phyloP scores from a whole-genome alignment of 169 alveolate genomes.

The Sarcocystis neurona region DNA sequence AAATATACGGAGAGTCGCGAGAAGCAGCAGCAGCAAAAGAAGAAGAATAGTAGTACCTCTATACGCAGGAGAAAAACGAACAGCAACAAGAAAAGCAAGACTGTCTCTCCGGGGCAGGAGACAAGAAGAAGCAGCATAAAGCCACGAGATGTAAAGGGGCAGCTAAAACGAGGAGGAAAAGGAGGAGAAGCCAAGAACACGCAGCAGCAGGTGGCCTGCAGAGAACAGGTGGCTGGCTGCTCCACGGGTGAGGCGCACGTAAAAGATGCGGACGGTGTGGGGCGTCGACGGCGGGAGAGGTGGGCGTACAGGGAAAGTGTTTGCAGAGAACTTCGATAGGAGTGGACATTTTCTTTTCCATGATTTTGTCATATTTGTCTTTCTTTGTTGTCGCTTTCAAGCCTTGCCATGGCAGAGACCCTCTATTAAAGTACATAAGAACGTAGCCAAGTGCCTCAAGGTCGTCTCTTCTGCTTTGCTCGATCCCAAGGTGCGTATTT shows the following conservation, averaged over 20 bases:
- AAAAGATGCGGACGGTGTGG: background rate
- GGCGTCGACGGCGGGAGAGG: no score
- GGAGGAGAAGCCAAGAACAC: no score
- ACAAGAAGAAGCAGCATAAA: no score
- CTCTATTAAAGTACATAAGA: slow-evolving; percentile 95
- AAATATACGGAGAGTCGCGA: no score
- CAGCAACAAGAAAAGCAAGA: no score
- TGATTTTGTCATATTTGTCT: slow-evolving; percentile 97
- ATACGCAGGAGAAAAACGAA: no score
- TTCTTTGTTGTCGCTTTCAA: slow-evolving; percentile 93
- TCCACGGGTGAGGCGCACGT: background rate
- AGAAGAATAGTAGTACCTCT: no score
- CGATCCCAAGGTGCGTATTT: slow-evolving; percentile 98
- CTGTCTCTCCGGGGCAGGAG: no score
- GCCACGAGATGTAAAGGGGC: no score
- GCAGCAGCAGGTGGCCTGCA: background rate
- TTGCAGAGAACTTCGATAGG: slow-evolving; percentile 96
- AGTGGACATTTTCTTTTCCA: slow-evolving; percentile 97
- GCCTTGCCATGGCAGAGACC: slow-evolving; percentile 98
- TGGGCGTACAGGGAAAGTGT: slow-evolving; percentile 78
- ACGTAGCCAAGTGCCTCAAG: slow-evolving; percentile 98
- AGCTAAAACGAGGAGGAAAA: no score
- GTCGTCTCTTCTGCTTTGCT: slow-evolving; percentile 93
- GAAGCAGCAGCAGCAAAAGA: no score
- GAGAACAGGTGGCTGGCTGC: background rate